A percentile compares a stretch with the other conserved stretches of the same genome.
Conservation (phyloP, 2,329 filamentous ascomycete genomes). For the Colletotrichum sp. region DNA sequence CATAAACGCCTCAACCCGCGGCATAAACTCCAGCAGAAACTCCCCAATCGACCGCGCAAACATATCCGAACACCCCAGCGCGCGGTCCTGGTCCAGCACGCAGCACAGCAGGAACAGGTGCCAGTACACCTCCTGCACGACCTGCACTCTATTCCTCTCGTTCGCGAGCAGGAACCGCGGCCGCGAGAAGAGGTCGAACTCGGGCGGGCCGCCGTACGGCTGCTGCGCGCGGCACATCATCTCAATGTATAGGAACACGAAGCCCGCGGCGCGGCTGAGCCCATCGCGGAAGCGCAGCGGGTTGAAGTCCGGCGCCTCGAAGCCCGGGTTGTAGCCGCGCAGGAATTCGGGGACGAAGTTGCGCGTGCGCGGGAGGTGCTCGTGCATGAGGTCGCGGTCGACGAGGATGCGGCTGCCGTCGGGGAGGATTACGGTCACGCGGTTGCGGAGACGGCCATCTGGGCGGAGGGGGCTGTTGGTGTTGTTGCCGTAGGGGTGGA, state of each 20-base stretch:
- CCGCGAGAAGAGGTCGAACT: constrained; percentile 1
- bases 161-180: constrained; percentile 8
- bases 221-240: neutral
- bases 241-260: constrained; percentile 19
- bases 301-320: neutral
- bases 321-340: constrained; percentile 1
- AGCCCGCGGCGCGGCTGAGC: neutral
- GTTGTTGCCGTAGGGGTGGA: neutral
- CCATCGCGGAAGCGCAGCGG: neutral
- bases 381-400: constrained; percentile 8
- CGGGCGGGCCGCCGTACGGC: neutral
- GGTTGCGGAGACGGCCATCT: constrained; percentile 1
- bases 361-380: constrained; percentile 17
- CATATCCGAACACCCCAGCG: constrained; percentile 30
- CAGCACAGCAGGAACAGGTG: constrained; percentile 28
- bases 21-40: constrained; percentile 28
- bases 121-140: constrained; percentile 12
- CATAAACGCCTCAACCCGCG: constrained; percentile 8
- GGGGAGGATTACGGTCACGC: constrained; percentile 14
- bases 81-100: constrained; percentile 29
- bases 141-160: neutral
- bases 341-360: constrained; percentile 8
- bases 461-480: neutral
- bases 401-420: neutral
- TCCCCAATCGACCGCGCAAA: constrained; percentile 27